phyloP scores from a whole-genome alignment of 768 basidiomycete genomes.

The Crucibulum laeve region DNA sequence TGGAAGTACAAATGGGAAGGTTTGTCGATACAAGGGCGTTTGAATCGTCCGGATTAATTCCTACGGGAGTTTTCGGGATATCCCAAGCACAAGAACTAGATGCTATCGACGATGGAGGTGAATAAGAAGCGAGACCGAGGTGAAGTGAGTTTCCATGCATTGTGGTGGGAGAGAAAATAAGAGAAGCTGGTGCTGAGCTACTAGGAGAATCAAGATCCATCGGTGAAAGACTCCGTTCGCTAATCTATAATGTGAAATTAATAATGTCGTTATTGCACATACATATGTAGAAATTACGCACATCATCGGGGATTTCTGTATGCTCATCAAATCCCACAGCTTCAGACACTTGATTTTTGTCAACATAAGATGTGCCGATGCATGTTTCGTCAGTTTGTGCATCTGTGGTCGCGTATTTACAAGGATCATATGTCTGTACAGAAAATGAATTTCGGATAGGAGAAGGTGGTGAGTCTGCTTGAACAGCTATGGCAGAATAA shows the following conservation, averaged over 20 bases:
- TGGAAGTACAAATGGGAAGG: no score
- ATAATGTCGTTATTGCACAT: background rate
- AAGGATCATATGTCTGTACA: background rate
- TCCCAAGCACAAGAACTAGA: constrained; percentile 20
- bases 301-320: constrained; percentile 6
- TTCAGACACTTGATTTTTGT: no score
- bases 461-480: constrained; percentile 10
- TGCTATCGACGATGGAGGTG: constrained; percentile 17
- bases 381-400: background rate
- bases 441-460: background rate
- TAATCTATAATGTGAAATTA: constrained; percentile 16
- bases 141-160: background rate
- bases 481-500: constrained; percentile 13
- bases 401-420: background rate
- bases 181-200: constrained; percentile 26
- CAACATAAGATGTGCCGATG: no score
- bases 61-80: constrained; percentile 15
- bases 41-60: background rate
- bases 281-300: constrained; percentile 7
- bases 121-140: constrained; percentile 12
- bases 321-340: no score
- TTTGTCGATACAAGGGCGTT: no score
- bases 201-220: constrained; percentile 56
- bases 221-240: constrained; percentile 49
- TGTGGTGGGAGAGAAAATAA: background rate